phyloP scores from a whole-genome alignment of 2,329 filamentous ascomycete species.

The Chlorencoelia australis region DNA sequence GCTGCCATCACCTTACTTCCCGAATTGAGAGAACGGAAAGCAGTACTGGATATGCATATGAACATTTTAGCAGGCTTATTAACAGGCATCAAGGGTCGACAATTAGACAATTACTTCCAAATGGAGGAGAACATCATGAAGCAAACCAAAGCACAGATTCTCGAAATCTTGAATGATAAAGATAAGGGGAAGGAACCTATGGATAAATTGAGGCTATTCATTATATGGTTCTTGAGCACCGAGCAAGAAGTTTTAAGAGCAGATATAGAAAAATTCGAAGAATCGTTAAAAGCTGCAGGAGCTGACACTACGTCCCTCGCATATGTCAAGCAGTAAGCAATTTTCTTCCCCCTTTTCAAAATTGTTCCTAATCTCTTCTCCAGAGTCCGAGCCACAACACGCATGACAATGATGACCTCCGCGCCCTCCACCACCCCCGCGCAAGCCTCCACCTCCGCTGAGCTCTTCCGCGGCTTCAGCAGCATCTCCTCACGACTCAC shows the following conservation, averaged over 20 bases:
- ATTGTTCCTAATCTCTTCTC: constrained; percentile 11
- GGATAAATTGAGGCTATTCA: constrained; percentile 88
- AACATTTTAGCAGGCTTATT: constrained; percentile 76
- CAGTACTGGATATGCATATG: constrained; percentile 97
- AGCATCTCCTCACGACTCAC: constrained; percentile 86
- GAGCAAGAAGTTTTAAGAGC: constrained; percentile 75
- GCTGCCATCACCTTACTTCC: constrained; percentile 88
- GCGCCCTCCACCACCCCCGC: constrained; percentile 53
- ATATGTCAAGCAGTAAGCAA: constrained; percentile 79
- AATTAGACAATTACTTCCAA: constrained; percentile 93
- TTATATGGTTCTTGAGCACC: constrained; percentile 94
- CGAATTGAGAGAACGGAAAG: constrained; percentile 84
- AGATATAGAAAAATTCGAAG: constrained; percentile 80
- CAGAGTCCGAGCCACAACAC: constrained; percentile 83
- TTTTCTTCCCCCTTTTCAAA: constrained; percentile 12
- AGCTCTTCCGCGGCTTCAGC: constrained; percentile 88
- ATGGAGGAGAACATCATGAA: constrained; percentile 88
- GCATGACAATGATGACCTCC: constrained; percentile 96
- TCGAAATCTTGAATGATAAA: constrained; percentile 73
- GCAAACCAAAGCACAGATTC: constrained; percentile 78
- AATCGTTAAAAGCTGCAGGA: constrained; percentile 66
- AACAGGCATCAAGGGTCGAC: constrained; percentile 81
- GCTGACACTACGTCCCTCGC: constrained; percentile 68
- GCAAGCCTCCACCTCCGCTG: constrained; percentile 49
- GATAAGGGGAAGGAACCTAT: constrained; percentile 74